Base-by-base conservation (phyloP, 768 basidiomycete genomes). In the Lyophyllum atratum region DNA sequence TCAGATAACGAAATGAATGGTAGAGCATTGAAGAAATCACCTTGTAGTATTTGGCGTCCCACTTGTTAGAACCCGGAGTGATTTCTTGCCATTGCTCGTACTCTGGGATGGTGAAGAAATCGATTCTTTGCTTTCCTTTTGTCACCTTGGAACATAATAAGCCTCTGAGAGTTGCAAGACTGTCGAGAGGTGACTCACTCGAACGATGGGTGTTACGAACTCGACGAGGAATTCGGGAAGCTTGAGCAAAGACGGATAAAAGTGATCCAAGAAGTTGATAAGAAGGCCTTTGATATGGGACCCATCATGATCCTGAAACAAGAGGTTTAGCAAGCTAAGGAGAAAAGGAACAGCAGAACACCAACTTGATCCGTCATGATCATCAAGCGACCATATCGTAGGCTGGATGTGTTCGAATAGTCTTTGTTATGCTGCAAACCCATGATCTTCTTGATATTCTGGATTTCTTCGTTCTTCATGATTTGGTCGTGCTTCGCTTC, bases 281-380 rank as follows among this genome's bases (percentile, higher is more conserved):
- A 99, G 81, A 8, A 98, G 84, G n/a, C 97, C 97, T 73, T 99
- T 99, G 77, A 99, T 99, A 75, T 99, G 97, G n/a, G 97, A 98
- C 50, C 97, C 97, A 74, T 99, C 97, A 74, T 98, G 94, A 85
- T 99, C 97, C 94, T 97, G 68, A 3, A 49, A 19, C 45, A 4
- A 19, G 19, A 19, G 10, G 24, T 47, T 25, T 56, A 59, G 12
- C 42, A 45, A 39, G 40, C n/a, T 9, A 15, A 8, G 15, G 15
- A 31, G 15, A 15, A 24, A 44, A 39, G 28, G 37, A 40, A 6
- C 1, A 10, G 34, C 14, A 37, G 11, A 45, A 9, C 17, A 72
- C 82, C 47, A 52, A 93, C 95, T 85, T 98, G 96, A 88, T 99
- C 97, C 4, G 97, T 93, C 97, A 99, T 99, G 64, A 99, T 93